Percentiles rank a stretch among this genome's conserved stretches.
These are phyloP conservation scores for Phytopythium kandeliae DNA, from an alignment of 352 stramenopile genomes.

Conservation along the genomic window DNA sequence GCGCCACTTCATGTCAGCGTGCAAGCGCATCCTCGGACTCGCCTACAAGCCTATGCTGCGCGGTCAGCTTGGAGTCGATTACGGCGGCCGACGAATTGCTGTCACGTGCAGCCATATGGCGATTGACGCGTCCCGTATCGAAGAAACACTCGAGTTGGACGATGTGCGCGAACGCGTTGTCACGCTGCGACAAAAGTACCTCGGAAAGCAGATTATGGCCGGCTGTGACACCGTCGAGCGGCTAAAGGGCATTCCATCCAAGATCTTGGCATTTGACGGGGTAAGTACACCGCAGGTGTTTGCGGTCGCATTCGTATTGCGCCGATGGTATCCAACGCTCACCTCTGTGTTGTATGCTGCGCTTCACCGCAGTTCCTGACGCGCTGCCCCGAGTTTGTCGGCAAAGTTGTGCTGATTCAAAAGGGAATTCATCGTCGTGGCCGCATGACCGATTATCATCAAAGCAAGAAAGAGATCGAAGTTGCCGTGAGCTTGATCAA, in stretches of 20 bases:
- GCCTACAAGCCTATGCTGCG: constrained; percentile 90
- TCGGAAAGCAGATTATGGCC: constrained; percentile 84
- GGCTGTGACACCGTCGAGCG: constrained; percentile 94
- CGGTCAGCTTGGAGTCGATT: constrained; percentile 92
- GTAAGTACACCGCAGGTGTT: constrained; percentile 6
- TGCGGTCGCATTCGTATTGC: neutral
- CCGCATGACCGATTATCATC: constrained; percentile 90
- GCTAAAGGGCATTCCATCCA: constrained; percentile 95
- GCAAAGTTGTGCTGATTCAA: constrained; percentile 78
- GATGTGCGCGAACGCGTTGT: constrained; percentile 51
- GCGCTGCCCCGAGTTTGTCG: constrained; percentile 73
- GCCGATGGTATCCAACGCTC: no score
- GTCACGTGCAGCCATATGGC: constrained; percentile 95
- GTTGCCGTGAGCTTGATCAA: constrained; percentile 91
- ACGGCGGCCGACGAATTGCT: constrained; percentile 90
- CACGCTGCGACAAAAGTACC: constrained; percentile 49
- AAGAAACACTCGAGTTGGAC: constrained; percentile 34
- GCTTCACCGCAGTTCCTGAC: constrained; percentile 70
- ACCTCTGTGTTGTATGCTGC: neutral
- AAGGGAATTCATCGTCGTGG: constrained; percentile 79
- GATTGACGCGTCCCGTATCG: constrained; percentile 52
- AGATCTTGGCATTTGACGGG: constrained; percentile 94
- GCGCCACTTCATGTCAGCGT: constrained; percentile 89
- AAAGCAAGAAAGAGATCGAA: constrained; percentile 93
- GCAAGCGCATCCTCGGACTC: constrained; percentile 91